Base-by-base conservation (phyloP, 2,329 filamentous ascomycete genomes). In the Sporothrix schenckii region DNA sequence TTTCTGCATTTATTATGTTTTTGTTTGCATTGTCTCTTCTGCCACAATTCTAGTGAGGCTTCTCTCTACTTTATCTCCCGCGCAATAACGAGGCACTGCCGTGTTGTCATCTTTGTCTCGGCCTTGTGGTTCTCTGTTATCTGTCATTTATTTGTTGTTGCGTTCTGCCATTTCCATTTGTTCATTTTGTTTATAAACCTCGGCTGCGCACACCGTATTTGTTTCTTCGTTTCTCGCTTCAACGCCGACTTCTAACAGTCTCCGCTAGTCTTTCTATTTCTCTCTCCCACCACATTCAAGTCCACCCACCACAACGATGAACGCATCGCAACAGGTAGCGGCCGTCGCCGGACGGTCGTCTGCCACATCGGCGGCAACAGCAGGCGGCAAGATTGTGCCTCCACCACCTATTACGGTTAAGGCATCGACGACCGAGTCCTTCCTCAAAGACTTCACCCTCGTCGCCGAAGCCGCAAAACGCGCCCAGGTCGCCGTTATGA, bases 401-500 rank as follows among this genome's bases (percentile, higher is more conserved):
- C 76, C 77, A 13, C 73, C 75, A 47, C 76, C 77, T 11, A 72
- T 76, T 56, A 77, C 77, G 72, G 65, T 71, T 72, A 79, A 80
- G 74, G 69, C 77, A 1, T 76, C 82, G 1, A 84, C 83, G 16
- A 84, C 85, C 67, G 86, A 87, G 69, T 74, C 81, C 39, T 93
- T 93, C 77, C 85, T 97, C 72, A 88, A 90, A 76, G 91, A 97
- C 80, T 92, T 94, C 77, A 94, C 87, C 71, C 87, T 97, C 41
- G 87, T 97, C 54, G 94, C 94, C 49, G 94, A 98, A 83, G 94
- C 94, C 1, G 94, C 93, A 56, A 97, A 97, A 81, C 86, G 94
- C 54, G 94, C 94, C 11, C 93, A 97, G 80, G 92, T 97, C 85
- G 92, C 92, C 54, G 89, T 93, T 76, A 83, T 97, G 78, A 91